Evolutionary conservation across 805 yeast species (phyloP), one percentile per base, ranked within the genome.

Genomic region (Sporopachydermia quercuum): DNA sequence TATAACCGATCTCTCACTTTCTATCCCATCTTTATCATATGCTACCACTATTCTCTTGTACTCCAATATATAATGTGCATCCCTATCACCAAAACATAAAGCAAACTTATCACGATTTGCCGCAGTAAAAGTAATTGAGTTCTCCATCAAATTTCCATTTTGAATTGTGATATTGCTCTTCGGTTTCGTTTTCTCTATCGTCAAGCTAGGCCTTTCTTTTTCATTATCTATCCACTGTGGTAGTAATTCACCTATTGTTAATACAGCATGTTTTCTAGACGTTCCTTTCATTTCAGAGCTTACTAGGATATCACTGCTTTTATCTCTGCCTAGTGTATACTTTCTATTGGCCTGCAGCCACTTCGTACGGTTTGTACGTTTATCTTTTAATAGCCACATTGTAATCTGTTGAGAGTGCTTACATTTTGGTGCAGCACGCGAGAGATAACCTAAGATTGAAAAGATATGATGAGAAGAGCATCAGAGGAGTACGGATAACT

Each of bases 31-130:
- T n/a, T n/a, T n/a, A n/a, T n/a, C n/a, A n/a, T n/a, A n/a, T n/a
- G n/a, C n/a, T n/a, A n/a, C n/a, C n/a, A n/a, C n/a, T n/a, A n/a
- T 23, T 8, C 30, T 8, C 13, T n/a, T 8, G 30, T 23, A 23
- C 30, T 23, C 13, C 30, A 23, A 23, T 8, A n/a, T 8, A 23
- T 23, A 23, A 8, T n/a, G 30, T 8, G 30, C 30, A 8, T 23
- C 30, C 30, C 30, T 23, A n/a, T 23, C 30, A 23, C 30, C 30
- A 23, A 23, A 23, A n/a, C 30, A 23, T 8, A 23, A n/a, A 23
- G 30, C 30, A 23, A 23, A 23, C 8, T 23, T n/a, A n/a, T 23
- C 30, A 8, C 30, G 8, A n/a, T 8, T 8, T 8, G 30, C 8
- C n/a, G 8, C 30, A 8, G 30, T 8, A n/a, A 23, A 23, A n/a